Evolutionary conservation across 495 filamentous ascomycete species (phyloP), one percentile per base, ranked within the genome.

Genomic region (Annulohypoxylon moriforme): DNA sequence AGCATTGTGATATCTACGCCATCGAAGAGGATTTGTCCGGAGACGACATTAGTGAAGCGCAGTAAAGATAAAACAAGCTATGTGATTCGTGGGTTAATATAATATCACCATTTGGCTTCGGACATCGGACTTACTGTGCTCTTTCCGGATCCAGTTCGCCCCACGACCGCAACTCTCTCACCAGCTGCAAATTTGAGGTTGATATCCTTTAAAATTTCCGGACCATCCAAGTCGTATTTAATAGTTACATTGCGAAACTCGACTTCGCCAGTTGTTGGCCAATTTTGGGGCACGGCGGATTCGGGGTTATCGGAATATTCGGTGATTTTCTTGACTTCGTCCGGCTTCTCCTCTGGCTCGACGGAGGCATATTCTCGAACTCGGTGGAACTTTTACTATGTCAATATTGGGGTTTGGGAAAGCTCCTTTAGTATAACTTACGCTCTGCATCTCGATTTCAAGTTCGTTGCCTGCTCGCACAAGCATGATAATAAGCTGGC

Each of bases 131-230:
- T 74, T 76, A 80, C 79, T 38, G 85, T 86, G 58, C 85, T 87
- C 71, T 90, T 89, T n/a, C 87, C 88, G 22, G 86, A 85, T 5
- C 88, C 87, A 4, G 86, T 88, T 18, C 88, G 82, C 16, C 87
- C 88, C 7, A 88, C 83, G 36, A 89, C 77, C 1, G 82, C 87
- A 44, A 89, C 79, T 31, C 83, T 82, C 66, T 88, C 83, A 10
- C 87, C 87, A 14, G 87, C 79, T 7, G 78, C 60, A 16, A 85
- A 84, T 46, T 76, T 79, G 62, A 90, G 82, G 57, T 81, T 84
- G 55, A 89, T 78, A 22, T 83, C 74, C 50, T 84, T 85, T 4
- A 90, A 77, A 34, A 87, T 83, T 42, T 85, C 78, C 1, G 82
- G 84, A 0, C 83, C 80, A 52, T 83, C 82, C 31, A 59, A 16